phyloP scores from a whole-genome alignment of 2,329 filamentous ascomycete genomes.

The Simplicillium sp. region DNA sequence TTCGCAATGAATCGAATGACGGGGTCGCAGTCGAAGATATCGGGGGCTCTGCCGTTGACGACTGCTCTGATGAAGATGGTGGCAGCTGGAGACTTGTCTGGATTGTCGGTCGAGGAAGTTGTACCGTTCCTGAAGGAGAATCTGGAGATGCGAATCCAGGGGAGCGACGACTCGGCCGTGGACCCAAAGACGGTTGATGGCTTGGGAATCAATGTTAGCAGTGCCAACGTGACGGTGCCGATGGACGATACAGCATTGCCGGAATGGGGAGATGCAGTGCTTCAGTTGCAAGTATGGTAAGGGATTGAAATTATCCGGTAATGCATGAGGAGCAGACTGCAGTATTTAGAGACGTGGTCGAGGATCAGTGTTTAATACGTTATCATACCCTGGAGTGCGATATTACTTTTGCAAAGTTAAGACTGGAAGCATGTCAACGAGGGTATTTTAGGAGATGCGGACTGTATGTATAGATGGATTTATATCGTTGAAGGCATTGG shows the following conservation, averaged over 20 bases:
- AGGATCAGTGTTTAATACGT: too few relatives aligned
- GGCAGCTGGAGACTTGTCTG: constrained; percentile 21
- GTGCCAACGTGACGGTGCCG: constrained; percentile 17
- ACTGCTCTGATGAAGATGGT: constrained; percentile 35
- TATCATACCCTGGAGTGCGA: too few relatives aligned
- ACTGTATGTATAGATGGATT: too few relatives aligned
- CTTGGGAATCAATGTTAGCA: constrained; percentile 19
- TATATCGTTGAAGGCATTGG: too few relatives aligned
- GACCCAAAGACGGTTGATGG: constrained; percentile 16
- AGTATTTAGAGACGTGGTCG: constrained; percentile 10
- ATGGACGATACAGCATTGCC: constrained; percentile 16
- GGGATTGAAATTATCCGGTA: too few relatives aligned
- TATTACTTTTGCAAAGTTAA: too few relatives aligned
- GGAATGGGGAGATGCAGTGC: constrained; percentile 13
- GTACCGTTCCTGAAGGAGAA: constrained; percentile 29
- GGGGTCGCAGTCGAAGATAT: constrained; percentile 24
- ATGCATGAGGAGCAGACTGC: too few relatives aligned
- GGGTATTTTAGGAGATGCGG: too few relatives aligned
- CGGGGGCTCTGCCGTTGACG: constrained; percentile 43
- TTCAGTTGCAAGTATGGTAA: constrained; percentile 3
- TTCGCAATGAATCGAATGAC: constrained; percentile 33
- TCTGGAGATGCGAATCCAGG: constrained; percentile 24
- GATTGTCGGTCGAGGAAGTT: constrained; percentile 25
- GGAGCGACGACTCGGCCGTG: constrained; percentile 15
- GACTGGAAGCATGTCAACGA: too few relatives aligned